Evolutionary conservation across 1,284 basidiomycete genomes (phyloP).

Genomic region (Ganoderma lucidum): DNA sequence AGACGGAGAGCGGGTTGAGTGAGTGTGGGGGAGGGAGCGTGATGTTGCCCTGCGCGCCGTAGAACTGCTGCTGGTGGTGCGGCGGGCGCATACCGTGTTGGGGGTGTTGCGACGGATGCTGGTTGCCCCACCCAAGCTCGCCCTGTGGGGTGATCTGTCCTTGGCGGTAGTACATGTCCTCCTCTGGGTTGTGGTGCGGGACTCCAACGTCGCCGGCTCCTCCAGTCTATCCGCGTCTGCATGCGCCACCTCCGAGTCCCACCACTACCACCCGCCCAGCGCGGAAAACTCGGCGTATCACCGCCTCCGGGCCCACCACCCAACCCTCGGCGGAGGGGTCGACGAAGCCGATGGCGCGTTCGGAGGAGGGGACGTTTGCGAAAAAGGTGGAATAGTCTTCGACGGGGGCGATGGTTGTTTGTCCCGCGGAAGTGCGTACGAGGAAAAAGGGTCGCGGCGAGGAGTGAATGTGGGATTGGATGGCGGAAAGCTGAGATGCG

Average conservation of each 20-base stretch:
- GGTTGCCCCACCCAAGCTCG: conserved; percentile 28
- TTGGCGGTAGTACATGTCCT: conserved; percentile 29
- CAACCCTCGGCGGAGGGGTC: conserved; percentile 79
- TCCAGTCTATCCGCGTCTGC: no score
- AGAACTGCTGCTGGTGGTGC: conserved; percentile 35
- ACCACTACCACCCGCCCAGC: no score
- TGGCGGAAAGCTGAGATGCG: conserved; percentile 52
- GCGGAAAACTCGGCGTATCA: no score
- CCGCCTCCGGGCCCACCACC: no score
- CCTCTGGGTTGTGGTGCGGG: conserved; percentile 24
- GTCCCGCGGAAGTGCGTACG: conserved; percentile 48
- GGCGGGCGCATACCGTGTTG: conserved; percentile 26
- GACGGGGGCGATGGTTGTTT: conserved; percentile 56
- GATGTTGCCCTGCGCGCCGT: conserved; percentile 22
- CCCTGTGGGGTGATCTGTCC: conserved; percentile 22
- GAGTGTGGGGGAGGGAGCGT: conserved; percentile 30
- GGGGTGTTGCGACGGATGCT: conserved; percentile 18
- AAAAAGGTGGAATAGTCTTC: conserved; percentile 67
- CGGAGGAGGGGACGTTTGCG: conserved; percentile 45
- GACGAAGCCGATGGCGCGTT: conserved; percentile 80
- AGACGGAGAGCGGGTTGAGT: conserved; percentile 24
- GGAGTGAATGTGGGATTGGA: conserved; percentile 56
- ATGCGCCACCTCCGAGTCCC: no score
- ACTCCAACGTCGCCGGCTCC: not conserved
- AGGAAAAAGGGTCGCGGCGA: conserved; percentile 66